phyloP scores from a whole-genome alignment of 2,329 filamentous ascomycete species.

The Rachicladosporium sp. region DNA sequence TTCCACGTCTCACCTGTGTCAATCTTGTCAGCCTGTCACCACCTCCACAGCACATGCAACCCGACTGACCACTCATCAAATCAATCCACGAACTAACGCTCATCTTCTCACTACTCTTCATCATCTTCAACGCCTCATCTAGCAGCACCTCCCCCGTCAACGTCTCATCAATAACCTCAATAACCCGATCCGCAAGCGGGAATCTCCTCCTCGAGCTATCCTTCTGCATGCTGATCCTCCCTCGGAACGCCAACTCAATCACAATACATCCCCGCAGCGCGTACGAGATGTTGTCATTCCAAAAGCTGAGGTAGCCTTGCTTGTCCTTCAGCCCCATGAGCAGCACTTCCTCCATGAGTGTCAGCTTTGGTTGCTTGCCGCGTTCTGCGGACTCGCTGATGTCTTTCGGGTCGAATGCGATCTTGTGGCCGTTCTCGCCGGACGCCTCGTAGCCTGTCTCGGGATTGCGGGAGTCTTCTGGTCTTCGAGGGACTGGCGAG shows the following conservation, averaged over 20 bases:
- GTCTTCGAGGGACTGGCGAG: slow-evolving; percentile 52
- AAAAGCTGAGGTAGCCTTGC: slow-evolving; percentile 98
- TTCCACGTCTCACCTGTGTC: slow-evolving; percentile 92
- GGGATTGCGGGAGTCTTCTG: slow-evolving; percentile 40
- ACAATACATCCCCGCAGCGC: slow-evolving; percentile 96
- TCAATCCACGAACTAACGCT: slow-evolving; percentile 99
- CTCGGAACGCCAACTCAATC: slow-evolving; percentile 89
- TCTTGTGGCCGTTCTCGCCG: slow-evolving; percentile 93
- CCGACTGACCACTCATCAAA: slow-evolving; percentile 76
- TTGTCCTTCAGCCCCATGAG: slow-evolving; percentile 96
- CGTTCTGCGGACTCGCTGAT: slow-evolving; percentile 94
- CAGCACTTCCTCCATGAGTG: slow-evolving; percentile 95
- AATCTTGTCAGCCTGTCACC: slow-evolving; percentile 12
- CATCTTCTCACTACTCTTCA: slow-evolving; percentile 99
- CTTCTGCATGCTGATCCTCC: slow-evolving; percentile 96
- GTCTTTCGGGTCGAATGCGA: slow-evolving; percentile 92
- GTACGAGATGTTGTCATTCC: slow-evolving; percentile 99
- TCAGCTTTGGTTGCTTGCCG: slow-evolving; percentile 95
- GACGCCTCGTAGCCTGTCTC: slow-evolving; percentile 73
- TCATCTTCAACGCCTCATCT: slow-evolving; percentile 98
- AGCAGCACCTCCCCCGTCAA: slow-evolving; percentile 92
- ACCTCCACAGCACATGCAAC: neutral
- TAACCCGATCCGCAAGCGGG: slow-evolving; percentile 80
- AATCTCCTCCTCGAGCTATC: slow-evolving; percentile 85
- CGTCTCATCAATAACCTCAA: slow-evolving; percentile 94